phyloP scores from a whole-genome alignment of 345 rosid species.

The Firmiana major region DNA sequence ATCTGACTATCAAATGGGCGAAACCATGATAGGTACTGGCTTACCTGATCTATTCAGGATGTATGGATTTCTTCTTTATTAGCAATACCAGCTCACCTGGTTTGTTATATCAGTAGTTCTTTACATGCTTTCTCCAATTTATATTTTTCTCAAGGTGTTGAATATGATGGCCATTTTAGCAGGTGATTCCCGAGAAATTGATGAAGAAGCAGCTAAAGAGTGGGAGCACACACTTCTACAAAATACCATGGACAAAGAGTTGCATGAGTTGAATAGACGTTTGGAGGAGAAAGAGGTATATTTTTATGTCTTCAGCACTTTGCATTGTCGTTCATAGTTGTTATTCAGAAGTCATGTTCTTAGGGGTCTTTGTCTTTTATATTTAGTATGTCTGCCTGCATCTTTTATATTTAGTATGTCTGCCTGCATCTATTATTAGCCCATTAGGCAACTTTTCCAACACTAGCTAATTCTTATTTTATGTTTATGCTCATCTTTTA shows the following conservation, averaged over 20 bases:
- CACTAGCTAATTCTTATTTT: neutral
- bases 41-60: neutral
- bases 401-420: neutral
- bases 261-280: conserved; percentile 81
- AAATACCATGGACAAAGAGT: conserved; percentile 89
- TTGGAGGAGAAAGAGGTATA: conserved; percentile 95
- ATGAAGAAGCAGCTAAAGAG: conserved; percentile 87
- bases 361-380: neutral
- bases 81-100: conserved; percentile 4
- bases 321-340: conserved; percentile 2
- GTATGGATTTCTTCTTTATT: neutral
- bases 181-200: conserved; percentile 77
- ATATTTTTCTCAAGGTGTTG: neutral
- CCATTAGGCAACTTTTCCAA: neutral
- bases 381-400: neutral
- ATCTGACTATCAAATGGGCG: conserved; percentile 75
- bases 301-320: conserved; percentile 14
- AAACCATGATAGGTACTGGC: conserved; percentile 55
- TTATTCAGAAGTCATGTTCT: neutral
- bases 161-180: conserved; percentile 21
- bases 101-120: neutral
- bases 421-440: neutral
- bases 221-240: conserved; percentile 97
- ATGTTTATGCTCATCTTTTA: conserved; percentile 4
- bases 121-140: neutral